Evolutionary conservation across 306 rosid species (phyloP), one percentile per base, ranked within the genome.

Genomic region (Phaseolus lunatus): DNA sequence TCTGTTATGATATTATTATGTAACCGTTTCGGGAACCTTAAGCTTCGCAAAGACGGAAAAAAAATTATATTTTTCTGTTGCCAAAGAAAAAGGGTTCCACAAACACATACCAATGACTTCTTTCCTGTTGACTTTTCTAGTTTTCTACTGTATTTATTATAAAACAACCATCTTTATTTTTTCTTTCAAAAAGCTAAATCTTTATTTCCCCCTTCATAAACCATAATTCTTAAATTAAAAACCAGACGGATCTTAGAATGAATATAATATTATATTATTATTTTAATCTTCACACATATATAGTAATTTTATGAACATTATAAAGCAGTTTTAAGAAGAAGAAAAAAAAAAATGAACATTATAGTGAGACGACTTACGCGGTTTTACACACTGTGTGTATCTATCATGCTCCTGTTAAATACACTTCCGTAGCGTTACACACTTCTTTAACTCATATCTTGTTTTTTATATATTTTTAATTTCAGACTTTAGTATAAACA

Each of bases 111-210:
- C 52, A 72, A 67, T 54, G 86, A 67, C 87, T 86, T 84, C 70
- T 57, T 81, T 70, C 80, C 18, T 84, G 88, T 84, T 86, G 89
- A 89, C 92, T 89, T 84, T 49, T 69, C 77, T 35, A 1, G 35
- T 57, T 29, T 68, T 47, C 9, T 49, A 33, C 33, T 70, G 23
- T 47, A 19, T 64, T 47, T 47, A 19, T 64, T 47, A 19, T 64
- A 18, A 39, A 65, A 39, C 39, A 31, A 7, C 35, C 18, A 58
- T 29, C 5, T 14, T 59, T 59, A 7, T 61, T 61, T 61, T 61
- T 27, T 6, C 67, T 15, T 61, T 61, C 14, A 61, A 15, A 61
- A 61, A 61, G 67, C 6, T 27, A 1, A 11, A 0, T 29, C 2
- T 59, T 59, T 59, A 5, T 59, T 59, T 59, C 41, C 66, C 67